Conservation (phyloP, 2,329 filamentous ascomycete species). For the Graphiopsis chlorocephala region DNA sequence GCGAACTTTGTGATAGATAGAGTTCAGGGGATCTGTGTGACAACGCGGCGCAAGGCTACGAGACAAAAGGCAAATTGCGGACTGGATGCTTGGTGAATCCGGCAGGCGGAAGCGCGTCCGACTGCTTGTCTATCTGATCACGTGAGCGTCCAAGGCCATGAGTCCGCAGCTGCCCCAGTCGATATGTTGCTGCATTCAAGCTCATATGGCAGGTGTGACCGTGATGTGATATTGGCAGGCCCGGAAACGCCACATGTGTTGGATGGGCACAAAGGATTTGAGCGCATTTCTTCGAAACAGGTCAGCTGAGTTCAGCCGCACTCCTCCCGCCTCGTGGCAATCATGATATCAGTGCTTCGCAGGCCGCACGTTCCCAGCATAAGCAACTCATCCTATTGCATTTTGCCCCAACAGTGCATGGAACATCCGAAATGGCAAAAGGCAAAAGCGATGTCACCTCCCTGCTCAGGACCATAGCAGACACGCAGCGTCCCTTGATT, state of each 20-base stretch:
- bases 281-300: not conserved
- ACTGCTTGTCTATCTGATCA: not conserved
- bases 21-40: not conserved
- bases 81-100: not conserved
- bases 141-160: not conserved
- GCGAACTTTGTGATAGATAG: not conserved
- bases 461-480: conserved; percentile 37
- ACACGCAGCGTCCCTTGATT: conserved; percentile 52
- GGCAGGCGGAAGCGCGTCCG: not conserved
- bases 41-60: not conserved
- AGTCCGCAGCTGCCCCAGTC: not conserved
- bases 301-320: conserved; percentile 9
- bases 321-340: not conserved
- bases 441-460: not conserved
- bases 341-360: not conserved
- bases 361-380: not conserved
- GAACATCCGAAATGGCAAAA: not conserved
- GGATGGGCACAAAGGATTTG: not conserved
- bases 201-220: not conserved
- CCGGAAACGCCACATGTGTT: not conserved
- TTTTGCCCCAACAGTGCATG: not conserved
- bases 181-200: not conserved
- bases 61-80: not conserved
- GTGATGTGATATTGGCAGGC: not conserved
- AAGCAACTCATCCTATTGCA: not conserved